Evolutionary conservation across 371 early-diverging fungal genomes (phyloP), one percentile per base, ranked within the genome.

Genomic region (Fennellomyces sp.): DNA sequence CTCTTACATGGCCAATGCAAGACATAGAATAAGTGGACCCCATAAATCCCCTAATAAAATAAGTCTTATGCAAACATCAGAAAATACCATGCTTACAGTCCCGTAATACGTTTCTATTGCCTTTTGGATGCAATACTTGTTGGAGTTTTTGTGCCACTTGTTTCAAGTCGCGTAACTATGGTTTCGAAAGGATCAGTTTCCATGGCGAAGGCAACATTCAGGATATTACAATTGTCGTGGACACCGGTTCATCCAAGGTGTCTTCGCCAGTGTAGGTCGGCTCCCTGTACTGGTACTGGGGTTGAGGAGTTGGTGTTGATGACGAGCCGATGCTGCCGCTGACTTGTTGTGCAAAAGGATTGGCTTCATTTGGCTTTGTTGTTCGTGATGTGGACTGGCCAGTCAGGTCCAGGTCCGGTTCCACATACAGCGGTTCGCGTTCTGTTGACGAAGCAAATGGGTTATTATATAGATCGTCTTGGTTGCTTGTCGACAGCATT

Each of bases 191-290:
- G 29, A 31, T 17, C 27, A 38, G 33, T n/a, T 45, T 38, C 15
- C 47, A 29, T 48, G 21, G 28, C n/a, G 6, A 35, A 53, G 12
- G 17, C 36, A 28, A 53, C 15, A 15, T 17, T 19, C 36, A 38
- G 13, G 8, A 48, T 27, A 29, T 65, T 83, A 93, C 93, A 65
- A 93, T 81, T 26, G 94, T 93, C 36, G 77, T 88, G 21, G 86
- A 84, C 15, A 97, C 92, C 21, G 97, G 95, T 69, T 97, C 97
- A 72, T 97, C 97, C 39, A 97, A 82, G 17, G 97, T 96, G 76
- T 96, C 85, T 64, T 69, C 64, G 3, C 67, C 69, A 3, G 70
- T 63, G 38, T 68, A 72, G 17, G 45, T 13, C 6, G 41, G 36
- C 10, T 52, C 5, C 7, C 35, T 47, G 10, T 39, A 25, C 2